Percentiles rank a stretch among this genome's conserved stretches.
Evolutionary conservation across 169 alveolate genomes (phyloP).

Genomic region (Cryptosporidium ubiquitum): DNA sequence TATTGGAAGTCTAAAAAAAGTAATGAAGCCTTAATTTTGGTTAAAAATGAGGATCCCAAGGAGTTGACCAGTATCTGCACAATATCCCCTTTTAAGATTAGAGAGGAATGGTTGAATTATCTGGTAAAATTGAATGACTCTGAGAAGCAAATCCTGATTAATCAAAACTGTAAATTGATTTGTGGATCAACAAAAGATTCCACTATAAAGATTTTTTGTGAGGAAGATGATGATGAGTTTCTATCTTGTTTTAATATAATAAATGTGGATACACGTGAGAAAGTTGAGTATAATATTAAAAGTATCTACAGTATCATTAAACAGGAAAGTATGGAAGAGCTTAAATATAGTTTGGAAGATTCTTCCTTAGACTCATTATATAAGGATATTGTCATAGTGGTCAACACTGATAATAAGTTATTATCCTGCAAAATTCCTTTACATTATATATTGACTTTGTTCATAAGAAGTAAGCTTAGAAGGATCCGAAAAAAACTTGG

Average conservation of each 20-base stretch:
- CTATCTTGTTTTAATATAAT: constrained; percentile 32
- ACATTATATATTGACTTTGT: constrained; percentile 10
- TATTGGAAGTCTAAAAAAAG: constrained; percentile 7
- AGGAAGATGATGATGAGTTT: constrained; percentile 15
- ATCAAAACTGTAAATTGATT: neutral
- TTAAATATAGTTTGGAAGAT: neutral
- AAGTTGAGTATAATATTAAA: constrained; percentile 17
- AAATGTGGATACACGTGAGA: constrained; percentile 5
- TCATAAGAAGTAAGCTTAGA: constrained; percentile 2
- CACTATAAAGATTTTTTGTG: constrained; percentile 25
- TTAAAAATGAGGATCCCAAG: constrained; percentile 3
- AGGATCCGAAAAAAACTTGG: neutral
- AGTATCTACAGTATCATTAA: constrained; percentile 8
- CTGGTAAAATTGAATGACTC: constrained; percentile 26
- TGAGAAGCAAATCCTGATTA: neutral
- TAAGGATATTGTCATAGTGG: constrained; percentile 5
- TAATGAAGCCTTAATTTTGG: constrained; percentile 15
- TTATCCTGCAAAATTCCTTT: constrained; percentile 42
- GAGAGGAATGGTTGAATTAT: constrained; percentile 44
- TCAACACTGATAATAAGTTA: constrained; percentile 8
- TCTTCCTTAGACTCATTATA: constrained; percentile 2
- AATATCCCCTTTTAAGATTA: constrained; percentile 40
- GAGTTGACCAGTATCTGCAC: constrained; percentile 39
- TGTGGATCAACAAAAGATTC: constrained; percentile 30
- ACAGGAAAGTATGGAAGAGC: constrained; percentile 31